Evolutionary conservation across 345 rosid genomes (phyloP), one percentile per base, ranked within the genome.

Genomic region (Psidium friedrichsthalianum): DNA sequence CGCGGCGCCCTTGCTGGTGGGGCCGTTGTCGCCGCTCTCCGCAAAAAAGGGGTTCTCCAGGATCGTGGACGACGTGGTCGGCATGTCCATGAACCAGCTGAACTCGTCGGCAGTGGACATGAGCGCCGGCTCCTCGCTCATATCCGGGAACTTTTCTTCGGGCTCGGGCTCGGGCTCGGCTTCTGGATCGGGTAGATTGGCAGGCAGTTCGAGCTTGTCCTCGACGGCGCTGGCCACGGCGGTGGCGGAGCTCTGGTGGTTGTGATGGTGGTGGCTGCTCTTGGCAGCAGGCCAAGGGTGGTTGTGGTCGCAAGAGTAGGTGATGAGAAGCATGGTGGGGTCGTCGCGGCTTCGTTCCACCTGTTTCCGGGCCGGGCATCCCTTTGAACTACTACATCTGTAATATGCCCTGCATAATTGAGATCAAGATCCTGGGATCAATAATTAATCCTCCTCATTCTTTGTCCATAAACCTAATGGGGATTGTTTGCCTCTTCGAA

Each of bases 361-460:
- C 91, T 96, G 98, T 53, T 97, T 97, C 88, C 96, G 92, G 1
- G 99, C 98, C 4, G 99, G 99, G 76, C 99, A 97, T 24, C 98
- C 99, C 89, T 96, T 97, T 44, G 99, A 95, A 84, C 99, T 95
- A 82, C 99, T 97, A 85, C 99, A 97, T 55, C 99, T 90, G 86
- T 97, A 97, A 87, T 97, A 97, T 74, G 98, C 99, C 87, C 99
- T 95, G 93, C 81, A 86, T 13, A 44, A 83, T 52, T 36, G 84
- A 82, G 59, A 36, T 18, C n/a, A 32, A 82, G 58, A 32, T 18
- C n/a, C 22, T 74, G 12, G 32, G 40, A n/a, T 74, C 55, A 82
- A 49, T 47, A n/a, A n/a, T 36, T 69, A 69, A 69, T 69, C n/a
- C 59, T 56, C 59, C 59, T 56, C 59, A 56, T 22, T 5, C 78